These are phyloP conservation scores for Stemphylium vesicarium DNA, from an alignment of 2,329 filamentous ascomycete genomes.

Conservation along the genomic window DNA sequence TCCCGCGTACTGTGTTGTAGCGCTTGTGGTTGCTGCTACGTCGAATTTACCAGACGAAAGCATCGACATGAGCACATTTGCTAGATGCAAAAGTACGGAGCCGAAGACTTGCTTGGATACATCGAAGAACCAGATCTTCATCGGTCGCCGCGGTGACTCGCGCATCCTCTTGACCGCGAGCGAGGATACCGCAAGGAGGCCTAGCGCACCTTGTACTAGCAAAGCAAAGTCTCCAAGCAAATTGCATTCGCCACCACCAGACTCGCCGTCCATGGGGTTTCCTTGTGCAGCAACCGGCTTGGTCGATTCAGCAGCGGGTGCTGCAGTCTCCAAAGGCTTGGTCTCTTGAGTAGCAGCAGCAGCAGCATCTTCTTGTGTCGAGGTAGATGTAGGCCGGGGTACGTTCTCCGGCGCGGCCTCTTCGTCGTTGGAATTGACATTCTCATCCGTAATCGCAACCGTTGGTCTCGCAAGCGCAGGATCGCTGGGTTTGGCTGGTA, in stretches of 20 bases:
- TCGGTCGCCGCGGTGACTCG: slow-evolving; percentile 85
- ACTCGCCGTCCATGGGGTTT: slow-evolving; percentile 50
- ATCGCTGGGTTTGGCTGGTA: slow-evolving; percentile 1
- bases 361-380: slow-evolving; percentile 8
- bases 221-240: slow-evolving; percentile 91
- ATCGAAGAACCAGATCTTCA: slow-evolving; percentile 98
- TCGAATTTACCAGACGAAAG: slow-evolving; percentile 85
- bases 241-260: slow-evolving; percentile 75
- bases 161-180: slow-evolving; percentile 93
- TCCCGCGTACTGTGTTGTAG: slow-evolving; percentile 32
- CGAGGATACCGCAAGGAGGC: slow-evolving; percentile 79
- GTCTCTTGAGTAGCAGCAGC: slow-evolving; percentile 7
- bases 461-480: slow-evolving; percentile 7
- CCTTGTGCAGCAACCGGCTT: slow-evolving; percentile 26
- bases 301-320: slow-evolving; percentile 16
- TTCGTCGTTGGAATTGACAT: slow-evolving; percentile 11
- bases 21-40: slow-evolving; percentile 58
- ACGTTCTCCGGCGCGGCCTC: slow-evolving; percentile 19
- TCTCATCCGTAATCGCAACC: slow-evolving; percentile 13
- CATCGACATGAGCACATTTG: slow-evolving; percentile 96
- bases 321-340: slow-evolving; percentile 17
- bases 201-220: slow-evolving; percentile 85
- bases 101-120: slow-evolving; percentile 97
- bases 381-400: slow-evolving; percentile 12
- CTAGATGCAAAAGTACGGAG: slow-evolving; percentile 85